Percentiles rank a stretch among this genome's conserved stretches.
Conservation (phyloP, 331 rosid genomes). For the Cucumis variabilis region DNA sequence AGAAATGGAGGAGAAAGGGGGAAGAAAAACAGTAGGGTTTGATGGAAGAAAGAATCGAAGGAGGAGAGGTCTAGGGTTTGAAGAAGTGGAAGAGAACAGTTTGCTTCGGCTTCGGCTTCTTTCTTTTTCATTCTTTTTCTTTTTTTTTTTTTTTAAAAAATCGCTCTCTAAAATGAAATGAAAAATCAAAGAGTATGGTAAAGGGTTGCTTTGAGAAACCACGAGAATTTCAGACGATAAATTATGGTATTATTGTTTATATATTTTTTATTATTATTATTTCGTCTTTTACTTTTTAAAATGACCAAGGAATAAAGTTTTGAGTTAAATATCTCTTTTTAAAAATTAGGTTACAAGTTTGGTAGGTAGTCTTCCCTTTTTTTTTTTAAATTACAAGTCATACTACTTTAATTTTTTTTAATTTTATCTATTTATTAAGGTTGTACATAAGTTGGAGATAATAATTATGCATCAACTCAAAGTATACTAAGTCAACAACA, state of each 20-base stretch:
- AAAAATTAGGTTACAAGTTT: neutral
- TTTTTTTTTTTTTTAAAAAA: too few relatives aligned
- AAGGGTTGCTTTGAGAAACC: neutral
- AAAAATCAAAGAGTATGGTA: neutral
- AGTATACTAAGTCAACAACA: too few relatives aligned
- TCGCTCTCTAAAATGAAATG: neutral
- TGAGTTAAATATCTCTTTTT: neutral
- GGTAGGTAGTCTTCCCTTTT: neutral
- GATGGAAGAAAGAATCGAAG: slow-evolving; percentile 18
- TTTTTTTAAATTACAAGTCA: neutral
- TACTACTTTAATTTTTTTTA: too few relatives aligned
- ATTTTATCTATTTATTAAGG: too few relatives aligned
- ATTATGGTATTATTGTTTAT: slow-evolving; percentile 19
- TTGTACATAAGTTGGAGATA: too few relatives aligned
- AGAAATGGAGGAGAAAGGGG: slow-evolving; percentile 6
- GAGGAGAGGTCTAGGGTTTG: slow-evolving; percentile 27
- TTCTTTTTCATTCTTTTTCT: too few relatives aligned
- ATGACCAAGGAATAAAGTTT: neutral
- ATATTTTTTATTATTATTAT: neutral
- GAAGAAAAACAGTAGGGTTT: slow-evolving; percentile 29
- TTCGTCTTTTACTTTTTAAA: neutral
- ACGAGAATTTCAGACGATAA: slow-evolving; percentile 11
- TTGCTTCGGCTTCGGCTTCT: neutral
- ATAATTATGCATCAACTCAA: too few relatives aligned
- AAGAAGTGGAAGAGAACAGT: slow-evolving; percentile 33